Conservation (phyloP, 495 filamentous ascomycete species). For the Amniculicola lignicola region DNA sequence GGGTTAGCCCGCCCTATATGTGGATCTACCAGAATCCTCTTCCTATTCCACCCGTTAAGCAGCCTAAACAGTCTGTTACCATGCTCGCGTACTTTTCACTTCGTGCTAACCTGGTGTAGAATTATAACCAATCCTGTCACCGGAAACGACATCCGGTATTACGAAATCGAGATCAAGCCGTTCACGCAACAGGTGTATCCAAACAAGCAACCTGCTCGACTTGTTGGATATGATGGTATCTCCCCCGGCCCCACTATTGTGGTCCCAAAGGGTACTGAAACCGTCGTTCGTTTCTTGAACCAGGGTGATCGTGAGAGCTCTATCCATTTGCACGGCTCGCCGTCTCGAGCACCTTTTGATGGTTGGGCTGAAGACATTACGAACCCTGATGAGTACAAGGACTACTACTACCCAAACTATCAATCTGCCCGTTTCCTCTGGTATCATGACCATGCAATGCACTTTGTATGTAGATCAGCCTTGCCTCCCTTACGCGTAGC, state of each 20-base stretch:
- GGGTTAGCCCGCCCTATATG: constrained; percentile 41
- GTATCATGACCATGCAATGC: constrained; percentile 56
- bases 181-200: constrained; percentile 52
- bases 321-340: constrained; percentile 52
- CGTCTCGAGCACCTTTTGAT: constrained; percentile 45
- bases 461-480: constrained; percentile 6
- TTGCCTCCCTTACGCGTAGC: not conserved
- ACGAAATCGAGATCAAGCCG: constrained; percentile 49
- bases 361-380: constrained; percentile 60
- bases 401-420: constrained; percentile 59
- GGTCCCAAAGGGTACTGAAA: constrained; percentile 46
- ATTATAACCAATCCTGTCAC: constrained; percentile 28
- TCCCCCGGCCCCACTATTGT: constrained; percentile 52
- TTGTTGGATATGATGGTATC: constrained; percentile 56
- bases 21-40: constrained; percentile 48
- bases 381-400: constrained; percentile 51
- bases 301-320: constrained; percentile 42
- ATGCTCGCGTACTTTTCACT: not conserved
- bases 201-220: constrained; percentile 43
- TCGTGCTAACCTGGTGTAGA: constrained; percentile 17
- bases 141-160: constrained; percentile 44
- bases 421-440: constrained; percentile 51
- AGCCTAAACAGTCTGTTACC: constrained; percentile 35
- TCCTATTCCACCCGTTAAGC: constrained; percentile 50
- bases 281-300: constrained; percentile 54